Conservation (phyloP, 2,329 filamentous ascomycete genomes). For the Hymenoscyphus infarciens region DNA sequence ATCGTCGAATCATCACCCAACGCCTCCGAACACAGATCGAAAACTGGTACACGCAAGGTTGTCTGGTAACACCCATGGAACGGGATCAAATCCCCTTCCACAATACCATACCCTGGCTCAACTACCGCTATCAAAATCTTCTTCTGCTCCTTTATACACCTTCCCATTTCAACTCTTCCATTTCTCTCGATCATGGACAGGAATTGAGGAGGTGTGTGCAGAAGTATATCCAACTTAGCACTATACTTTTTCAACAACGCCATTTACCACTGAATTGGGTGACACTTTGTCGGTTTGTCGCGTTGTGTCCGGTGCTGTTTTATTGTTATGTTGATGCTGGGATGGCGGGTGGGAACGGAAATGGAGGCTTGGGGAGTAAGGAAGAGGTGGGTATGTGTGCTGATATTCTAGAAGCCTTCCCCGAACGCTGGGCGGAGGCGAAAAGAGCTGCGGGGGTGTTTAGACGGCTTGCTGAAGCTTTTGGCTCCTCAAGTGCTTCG, state of each 20-base stretch:
- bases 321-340: neutral
- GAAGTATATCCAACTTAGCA: conserved; percentile 3
- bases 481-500: neutral
- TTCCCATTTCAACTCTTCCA: conserved; percentile 2
- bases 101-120: neutral
- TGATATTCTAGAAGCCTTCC: conserved; percentile 1
- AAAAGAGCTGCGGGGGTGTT: neutral
- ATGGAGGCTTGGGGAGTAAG: neutral
- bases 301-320: neutral
- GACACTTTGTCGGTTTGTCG: conserved; percentile 1
- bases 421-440: neutral
- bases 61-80: conserved; percentile 5
- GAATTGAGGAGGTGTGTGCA: conserved; percentile 3
- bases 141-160: conserved; percentile 1
- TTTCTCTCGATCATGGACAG: neutral
- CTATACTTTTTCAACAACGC: neutral
- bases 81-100: conserved; percentile 4
- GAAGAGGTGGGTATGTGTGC: neutral
- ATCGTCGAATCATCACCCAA: neutral
- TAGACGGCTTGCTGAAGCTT: neutral
- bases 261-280: conserved; percentile 4
- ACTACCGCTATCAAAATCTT: conserved; percentile 1
- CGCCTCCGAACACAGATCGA: conserved; percentile 4
- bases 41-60: conserved; percentile 3
- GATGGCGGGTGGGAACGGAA: neutral